Base-by-base conservation (phyloP, 208 protist species). In the Trypanosoma theileri region DNA sequence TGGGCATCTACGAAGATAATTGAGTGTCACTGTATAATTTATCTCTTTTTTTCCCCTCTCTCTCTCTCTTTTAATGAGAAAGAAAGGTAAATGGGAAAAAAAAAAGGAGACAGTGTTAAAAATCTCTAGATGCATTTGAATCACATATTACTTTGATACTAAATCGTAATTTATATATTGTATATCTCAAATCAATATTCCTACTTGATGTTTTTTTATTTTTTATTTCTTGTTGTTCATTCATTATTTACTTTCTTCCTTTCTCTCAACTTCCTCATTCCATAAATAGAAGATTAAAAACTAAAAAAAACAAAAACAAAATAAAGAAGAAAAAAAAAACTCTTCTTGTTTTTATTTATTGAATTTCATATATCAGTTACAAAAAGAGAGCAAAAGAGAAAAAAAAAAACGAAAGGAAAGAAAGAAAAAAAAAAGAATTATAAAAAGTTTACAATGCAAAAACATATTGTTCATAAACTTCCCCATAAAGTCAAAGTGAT, bases 1-100 rank as follows among this genome's bases (percentile, higher is more conserved):
- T 91, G 21, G 90, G 90, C 14, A 88, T 95, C 45, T 72, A 77
- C 24, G 66, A 84, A 56, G 81, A 71, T 54, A 0, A 48, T 8
- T 78, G 48, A 66, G 24, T 52, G 40, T 21, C 28, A 35, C 28
- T 6, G 28, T 35, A 24, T 59, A 58, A 8, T 45, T 21, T 53
- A 46, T 68, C 0, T 11, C 10, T 66, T 2, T 45, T 24, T 42
- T 12, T 60, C 14, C 28, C 42, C 35, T 21, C 21, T 11, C 24
- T 66, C 55, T 55, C 19, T 53, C 0, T 31, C n/a, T 35, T 35
- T 35, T 1, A 35, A 6, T 35, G 28, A 35, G 28, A 35, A 6
- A 6, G 28, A 35, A 35, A 35, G 6, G 6, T 8, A 35, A 6
- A 6, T 35, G 28, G 1, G 28, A 6, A 6, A 35, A 6, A 6